Evolutionary conservation across 805 yeast genomes (phyloP), one percentile per base, ranked within the genome.

Genomic region (Starmerella floris): DNA sequence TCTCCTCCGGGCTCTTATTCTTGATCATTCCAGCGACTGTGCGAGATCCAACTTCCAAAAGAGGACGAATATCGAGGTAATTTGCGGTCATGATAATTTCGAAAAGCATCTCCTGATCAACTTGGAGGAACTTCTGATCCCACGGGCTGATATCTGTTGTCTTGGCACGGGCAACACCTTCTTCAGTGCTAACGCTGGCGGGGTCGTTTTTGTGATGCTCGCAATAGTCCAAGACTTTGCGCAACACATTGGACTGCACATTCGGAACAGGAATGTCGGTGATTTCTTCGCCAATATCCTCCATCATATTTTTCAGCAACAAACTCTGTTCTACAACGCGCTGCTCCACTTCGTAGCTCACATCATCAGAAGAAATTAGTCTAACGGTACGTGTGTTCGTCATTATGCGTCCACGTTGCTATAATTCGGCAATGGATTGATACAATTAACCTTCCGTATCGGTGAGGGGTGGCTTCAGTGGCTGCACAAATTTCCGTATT

Each of bases 221-320:
- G 56, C 95, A 85, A 93, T 95, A 88, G 59, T 88, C 95, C 41
- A 88, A 68, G n/a, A 88, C 88, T 59, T 85, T 84, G 60, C 80
- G 76, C 63, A 88, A 69, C 19, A 88, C 94, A 37, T 53, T 54
- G 23, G 56, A 43, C 44, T 53, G 70, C 30, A 85, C 95, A 56
- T 83, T 85, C 31, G 94, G 95, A 11, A 85, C 76, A 30, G 96
- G 96, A 55, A 88, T 80, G 43, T 64, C 63, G 32, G 77, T 80
- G 42, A 76, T 82, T 34, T 73, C 79, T 47, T 76, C 83, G 16
- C 66, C 59, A 45, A 67, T 68, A 63, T 85, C 94, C 49, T 76
- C 79, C 49, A 87, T 67, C 82, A 87, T 77, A 64, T 87, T 83
- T 62, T 83, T 84, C 62, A 87, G 74, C 53, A 87, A 68, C 30